Evolutionary conservation across 225 moss, liverwort and hornwort species (phyloP).

Genomic region (Bryum argenteum): DNA sequence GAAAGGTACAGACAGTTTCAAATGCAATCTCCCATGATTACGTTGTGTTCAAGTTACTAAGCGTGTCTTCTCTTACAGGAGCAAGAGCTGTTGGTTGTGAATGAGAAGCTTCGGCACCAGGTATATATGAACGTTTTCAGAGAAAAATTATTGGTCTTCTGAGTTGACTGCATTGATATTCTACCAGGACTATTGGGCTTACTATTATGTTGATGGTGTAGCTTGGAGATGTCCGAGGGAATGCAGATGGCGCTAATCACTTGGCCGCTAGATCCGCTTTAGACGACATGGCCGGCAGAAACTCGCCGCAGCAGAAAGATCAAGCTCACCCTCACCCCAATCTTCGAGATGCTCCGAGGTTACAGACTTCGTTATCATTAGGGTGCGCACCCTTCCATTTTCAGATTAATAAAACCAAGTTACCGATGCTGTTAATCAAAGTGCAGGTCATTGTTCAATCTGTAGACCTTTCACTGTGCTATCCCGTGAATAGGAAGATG

Average conservation of each 20-base stretch:
- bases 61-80: constrained; percentile 31
- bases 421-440: too few relatives aligned
- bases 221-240: constrained; percentile 81
- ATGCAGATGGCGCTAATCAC: constrained; percentile 49
- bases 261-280: too few relatives aligned
- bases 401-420: too few relatives aligned
- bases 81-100: constrained; percentile 43
- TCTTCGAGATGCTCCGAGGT: constrained; percentile 73
- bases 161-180: not conserved
- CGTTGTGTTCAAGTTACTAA: not conserved
- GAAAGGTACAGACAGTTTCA: constrained; percentile 54
- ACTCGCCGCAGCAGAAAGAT: constrained; percentile 47
- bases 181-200: not conserved
- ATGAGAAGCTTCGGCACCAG: constrained; percentile 52
- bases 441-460: too few relatives aligned
- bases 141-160: too few relatives aligned
- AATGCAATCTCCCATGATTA: not conserved
- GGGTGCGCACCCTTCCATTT: constrained; percentile 51
- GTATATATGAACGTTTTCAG: constrained; percentile 27
- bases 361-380: constrained; percentile 74
- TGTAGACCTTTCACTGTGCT: too few relatives aligned
- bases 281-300: too few relatives aligned
- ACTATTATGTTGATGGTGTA: constrained; percentile 35
- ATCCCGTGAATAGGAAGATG: too few relatives aligned
- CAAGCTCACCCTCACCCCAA: constrained; percentile 70